Conservation (phyloP, 2,329 filamentous ascomycete genomes). For the Cladophialophora exuberans region DNA sequence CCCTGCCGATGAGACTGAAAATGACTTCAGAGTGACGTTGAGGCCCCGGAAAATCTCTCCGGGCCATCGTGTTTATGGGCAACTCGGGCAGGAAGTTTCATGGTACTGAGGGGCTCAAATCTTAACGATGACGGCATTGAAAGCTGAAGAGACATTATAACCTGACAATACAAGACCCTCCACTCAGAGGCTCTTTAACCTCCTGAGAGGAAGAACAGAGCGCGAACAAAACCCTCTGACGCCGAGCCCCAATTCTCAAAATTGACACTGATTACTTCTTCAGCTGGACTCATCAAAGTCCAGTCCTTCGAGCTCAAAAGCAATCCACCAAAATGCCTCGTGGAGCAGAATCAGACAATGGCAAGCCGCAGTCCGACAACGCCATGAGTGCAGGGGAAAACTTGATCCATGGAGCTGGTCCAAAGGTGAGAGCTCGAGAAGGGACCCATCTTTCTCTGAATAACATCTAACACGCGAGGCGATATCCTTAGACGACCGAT, state of each 20-base stretch:
- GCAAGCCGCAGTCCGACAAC: slow-evolving; percentile 44
- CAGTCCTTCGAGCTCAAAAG: too few species aligned
- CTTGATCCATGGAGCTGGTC: slow-evolving; percentile 42
- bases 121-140: background rate
- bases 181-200: too few species aligned
- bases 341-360: slow-evolving; percentile 43
- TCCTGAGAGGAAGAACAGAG: too few species aligned
- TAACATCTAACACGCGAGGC: background rate
- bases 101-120: background rate
- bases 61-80: too few species aligned
- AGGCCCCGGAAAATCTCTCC: background rate
- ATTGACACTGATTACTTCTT: slow-evolving; percentile 1
- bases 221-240: too few species aligned
- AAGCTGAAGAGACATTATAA: background rate
- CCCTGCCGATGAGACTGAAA: too few species aligned
- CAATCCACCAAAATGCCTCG: slow-evolving; percentile 39
- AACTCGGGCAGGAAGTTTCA: too few species aligned
- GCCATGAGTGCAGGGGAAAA: slow-evolving; percentile 40
- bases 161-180: too few species aligned
- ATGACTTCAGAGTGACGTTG: too few species aligned
- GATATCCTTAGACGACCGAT: slow-evolving; percentile 15
- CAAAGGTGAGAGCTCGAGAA: slow-evolving; percentile 30
- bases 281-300: background rate
- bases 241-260: background rate
- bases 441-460: slow-evolving; percentile 23